Evolutionary conservation across 2,329 filamentous ascomycete genomes (phyloP), one percentile per base, ranked within the genome.

Genomic region (Rhinocladiella mackenziei): DNA sequence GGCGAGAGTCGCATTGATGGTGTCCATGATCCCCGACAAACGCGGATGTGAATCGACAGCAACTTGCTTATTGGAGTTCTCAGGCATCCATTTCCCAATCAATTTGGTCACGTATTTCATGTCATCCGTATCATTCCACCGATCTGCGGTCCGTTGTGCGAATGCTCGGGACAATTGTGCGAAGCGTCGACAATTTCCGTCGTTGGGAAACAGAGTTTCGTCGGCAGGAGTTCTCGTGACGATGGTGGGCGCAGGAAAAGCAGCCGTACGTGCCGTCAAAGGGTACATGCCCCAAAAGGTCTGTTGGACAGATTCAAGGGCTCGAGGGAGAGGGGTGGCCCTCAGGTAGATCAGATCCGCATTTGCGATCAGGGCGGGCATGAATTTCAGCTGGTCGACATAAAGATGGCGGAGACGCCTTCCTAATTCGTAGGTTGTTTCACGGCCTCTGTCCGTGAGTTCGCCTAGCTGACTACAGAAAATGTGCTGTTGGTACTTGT

Each of bases 1-100:
- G 2, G 89, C 91, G 9, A 85, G 73, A 0, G 88, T 94, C 5
- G 87, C 80, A 62, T 96, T 97, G 60, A 97, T 77, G 0, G 87
- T 92, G 67, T 98, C 92, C 84, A 94, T 88, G 58, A 98, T 84
- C 40, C 92, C 92, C 4, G 82, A 89, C 9, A 97, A 73, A 32
- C 89, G 76, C 0, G 92, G 92, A 48, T 83, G 83, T 1, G 82
- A 83, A 64, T 96, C 89, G 6, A 97, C 86, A 18, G 84, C 86
- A 6, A 96, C 81, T 28, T 75, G 74, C 8, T 76, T 76, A 29
- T 48, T 39, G 20, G 72, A 75, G 25, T 75, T 74, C 5, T 80
- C 74, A 0, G 88, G 87, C 86, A 97, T 94, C 80, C 84, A 94
- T 63, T 85, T 88, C 25, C 84, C 81, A 41, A 89, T 80, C 47